Evolutionary conservation across 2,329 filamentous ascomycete species (phyloP).

Genomic region (Beauveria varroae): DNA sequence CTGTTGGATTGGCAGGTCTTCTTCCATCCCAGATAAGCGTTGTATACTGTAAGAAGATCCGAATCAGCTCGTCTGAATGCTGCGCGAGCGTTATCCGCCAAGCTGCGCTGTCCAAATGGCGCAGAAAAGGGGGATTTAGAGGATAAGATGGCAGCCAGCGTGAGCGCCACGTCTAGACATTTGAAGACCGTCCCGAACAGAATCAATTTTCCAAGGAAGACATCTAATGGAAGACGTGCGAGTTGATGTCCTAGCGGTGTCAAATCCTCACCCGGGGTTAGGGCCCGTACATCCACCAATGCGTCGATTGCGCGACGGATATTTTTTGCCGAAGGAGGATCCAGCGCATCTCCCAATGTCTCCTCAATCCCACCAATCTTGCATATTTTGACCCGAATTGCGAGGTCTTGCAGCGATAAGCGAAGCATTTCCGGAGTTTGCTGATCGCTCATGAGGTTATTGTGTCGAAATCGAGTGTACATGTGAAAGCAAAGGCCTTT

Average conservation of each 20-base stretch:
- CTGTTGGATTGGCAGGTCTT: conserved; percentile 63
- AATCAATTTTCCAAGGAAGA: conserved; percentile 90
- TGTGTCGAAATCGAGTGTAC: conserved; percentile 84
- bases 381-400: conserved; percentile 95
- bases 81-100: conserved; percentile 66
- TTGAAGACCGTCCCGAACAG: conserved; percentile 80
- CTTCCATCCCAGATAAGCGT: conserved; percentile 87
- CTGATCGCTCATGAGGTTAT: conserved; percentile 77
- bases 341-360: conserved; percentile 78
- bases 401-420: conserved; percentile 86
- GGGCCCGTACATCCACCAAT: conserved; percentile 82
- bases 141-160: conserved; percentile 85
- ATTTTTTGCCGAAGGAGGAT: conserved; percentile 85
- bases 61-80: conserved; percentile 82
- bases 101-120: conserved; percentile 72
- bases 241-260: conserved; percentile 82
- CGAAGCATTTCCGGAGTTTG: conserved; percentile 96
- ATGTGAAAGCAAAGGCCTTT: conserved; percentile 93
- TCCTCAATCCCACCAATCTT: conserved; percentile 90
- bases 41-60: conserved; percentile 86
- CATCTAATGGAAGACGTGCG: conserved; percentile 82
- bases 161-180: conserved; percentile 86
- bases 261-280: conserved; percentile 74
- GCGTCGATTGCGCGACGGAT: conserved; percentile 89
- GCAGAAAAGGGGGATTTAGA: conserved; percentile 91